phyloP scores from a whole-genome alignment of 257 asterid species.

The Eucommia ulmoides region DNA sequence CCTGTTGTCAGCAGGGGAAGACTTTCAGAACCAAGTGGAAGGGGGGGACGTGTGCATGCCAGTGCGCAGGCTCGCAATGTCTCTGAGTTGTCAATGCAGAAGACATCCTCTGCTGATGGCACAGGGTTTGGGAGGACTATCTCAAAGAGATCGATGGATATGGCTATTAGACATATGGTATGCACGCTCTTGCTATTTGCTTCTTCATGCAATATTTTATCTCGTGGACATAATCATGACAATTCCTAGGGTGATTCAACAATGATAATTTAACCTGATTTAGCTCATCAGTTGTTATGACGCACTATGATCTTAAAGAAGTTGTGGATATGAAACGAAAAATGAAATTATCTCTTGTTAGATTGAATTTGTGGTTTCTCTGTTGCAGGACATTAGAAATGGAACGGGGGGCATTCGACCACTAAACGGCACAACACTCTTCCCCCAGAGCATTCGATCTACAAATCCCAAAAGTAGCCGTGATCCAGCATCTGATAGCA shows the following conservation, averaged over 20 bases:
- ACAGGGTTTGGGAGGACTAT: constrained; percentile 82
- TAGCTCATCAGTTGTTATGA: no score
- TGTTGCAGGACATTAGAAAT: constrained; percentile 69
- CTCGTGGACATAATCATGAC: no score
- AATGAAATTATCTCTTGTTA: neutral
- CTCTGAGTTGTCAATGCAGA: constrained; percentile 48
- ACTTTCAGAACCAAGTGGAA: constrained; percentile 51
- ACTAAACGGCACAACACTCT: constrained; percentile 64
- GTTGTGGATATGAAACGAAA: neutral
- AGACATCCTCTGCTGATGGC: constrained; percentile 59
- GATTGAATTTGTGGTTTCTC: neutral
- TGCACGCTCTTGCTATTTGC: no score
- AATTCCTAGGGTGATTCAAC: no score
- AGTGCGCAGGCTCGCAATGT: constrained; percentile 31
- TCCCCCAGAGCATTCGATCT: constrained; percentile 94
- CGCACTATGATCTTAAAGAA: no score
- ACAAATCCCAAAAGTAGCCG: constrained; percentile 41
- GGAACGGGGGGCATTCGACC: constrained; percentile 56
- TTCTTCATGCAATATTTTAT: no score
- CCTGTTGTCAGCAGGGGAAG: constrained; percentile 78
- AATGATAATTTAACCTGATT: no score
- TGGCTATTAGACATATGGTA: constrained; percentile 95
- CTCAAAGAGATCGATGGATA: constrained; percentile 86
- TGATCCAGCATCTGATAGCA: constrained; percentile 23
- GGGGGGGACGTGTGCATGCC: constrained; percentile 42